phyloP scores from a whole-genome alignment of 2,329 filamentous ascomycete species.

The Botrytis byssoidea region DNA sequence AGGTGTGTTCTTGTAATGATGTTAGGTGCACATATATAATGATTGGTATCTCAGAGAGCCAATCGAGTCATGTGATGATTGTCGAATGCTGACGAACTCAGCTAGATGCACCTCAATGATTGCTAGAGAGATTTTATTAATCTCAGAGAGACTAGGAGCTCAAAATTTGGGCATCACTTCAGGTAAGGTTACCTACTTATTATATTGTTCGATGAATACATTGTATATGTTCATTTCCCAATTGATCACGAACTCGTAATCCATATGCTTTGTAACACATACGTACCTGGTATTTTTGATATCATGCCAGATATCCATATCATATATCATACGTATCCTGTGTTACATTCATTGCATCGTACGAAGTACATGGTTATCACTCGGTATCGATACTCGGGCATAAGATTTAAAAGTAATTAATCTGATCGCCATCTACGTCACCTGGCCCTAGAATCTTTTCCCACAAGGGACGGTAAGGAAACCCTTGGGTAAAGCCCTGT shows the following conservation, averaged over 20 bases:
- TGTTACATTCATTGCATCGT: not conserved
- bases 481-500: not conserved
- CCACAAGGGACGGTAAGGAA: not conserved
- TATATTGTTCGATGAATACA: not conserved
- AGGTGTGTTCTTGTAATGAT: not conserved
- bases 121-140: not conserved
- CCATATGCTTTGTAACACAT: not conserved
- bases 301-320: not conserved
- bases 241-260: not conserved
- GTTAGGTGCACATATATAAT: not conserved
- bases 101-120: not conserved
- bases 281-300: not conserved
- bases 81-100: not conserved
- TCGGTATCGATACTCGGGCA: conserved; percentile 5
- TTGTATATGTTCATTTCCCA: not conserved
- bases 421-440: conserved; percentile 12
- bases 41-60: rapidly evolving
- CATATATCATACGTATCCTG: not conserved
- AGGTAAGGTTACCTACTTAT: not conserved
- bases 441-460: not conserved
- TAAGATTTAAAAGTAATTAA: not conserved
- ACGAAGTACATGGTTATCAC: too few relatives aligned
- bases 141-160: not conserved
- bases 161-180: not conserved
- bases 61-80: not conserved